Evolutionary conservation across 2,329 filamentous ascomycete species (phyloP).

Genomic region (Colletotrichum lindemuthianum): DNA sequence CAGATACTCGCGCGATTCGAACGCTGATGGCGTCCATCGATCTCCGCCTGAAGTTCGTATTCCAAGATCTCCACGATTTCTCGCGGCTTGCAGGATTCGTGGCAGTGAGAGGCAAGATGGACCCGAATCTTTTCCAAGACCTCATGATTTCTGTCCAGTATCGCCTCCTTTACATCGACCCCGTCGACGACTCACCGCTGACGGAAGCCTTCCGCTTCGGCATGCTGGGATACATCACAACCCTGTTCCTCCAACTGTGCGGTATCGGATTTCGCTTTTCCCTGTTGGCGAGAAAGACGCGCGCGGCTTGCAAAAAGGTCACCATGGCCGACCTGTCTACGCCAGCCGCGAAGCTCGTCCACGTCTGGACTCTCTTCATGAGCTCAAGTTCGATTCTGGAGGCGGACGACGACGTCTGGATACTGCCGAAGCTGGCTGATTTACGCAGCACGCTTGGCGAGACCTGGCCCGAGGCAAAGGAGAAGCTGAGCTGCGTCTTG

Average conservation of each 20-base stretch:
- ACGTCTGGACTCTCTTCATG: constrained; percentile 40
- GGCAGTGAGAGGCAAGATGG: constrained; percentile 39
- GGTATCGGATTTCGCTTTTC: constrained; percentile 37
- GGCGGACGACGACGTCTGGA: constrained; percentile 37
- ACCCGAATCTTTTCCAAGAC: constrained; percentile 36
- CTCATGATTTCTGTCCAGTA: constrained; percentile 28
- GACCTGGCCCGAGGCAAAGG: constrained; percentile 40
- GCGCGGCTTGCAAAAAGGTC: not conserved
- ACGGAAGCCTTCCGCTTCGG: constrained; percentile 38
- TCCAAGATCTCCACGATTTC: constrained; percentile 45
- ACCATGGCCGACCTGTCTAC: constrained; percentile 3
- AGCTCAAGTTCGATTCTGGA: constrained; percentile 40
- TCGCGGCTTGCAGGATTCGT: constrained; percentile 40
- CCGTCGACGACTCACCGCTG: not conserved
- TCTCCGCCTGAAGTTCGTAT: constrained; percentile 40
- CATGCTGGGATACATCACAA: constrained; percentile 44
- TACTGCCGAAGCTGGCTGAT: constrained; percentile 36
- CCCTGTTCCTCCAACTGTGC: constrained; percentile 40
- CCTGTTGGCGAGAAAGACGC: not conserved
- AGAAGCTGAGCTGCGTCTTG: constrained; percentile 38
- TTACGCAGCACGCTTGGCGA: constrained; percentile 22
- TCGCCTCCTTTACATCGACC: constrained; percentile 20
- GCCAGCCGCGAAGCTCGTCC: constrained; percentile 37
- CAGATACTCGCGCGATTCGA: constrained; percentile 10
- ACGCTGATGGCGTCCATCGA: constrained; percentile 36